Conservation (phyloP, 768 basidiomycete genomes). For the Podaxis sp. region DNA sequence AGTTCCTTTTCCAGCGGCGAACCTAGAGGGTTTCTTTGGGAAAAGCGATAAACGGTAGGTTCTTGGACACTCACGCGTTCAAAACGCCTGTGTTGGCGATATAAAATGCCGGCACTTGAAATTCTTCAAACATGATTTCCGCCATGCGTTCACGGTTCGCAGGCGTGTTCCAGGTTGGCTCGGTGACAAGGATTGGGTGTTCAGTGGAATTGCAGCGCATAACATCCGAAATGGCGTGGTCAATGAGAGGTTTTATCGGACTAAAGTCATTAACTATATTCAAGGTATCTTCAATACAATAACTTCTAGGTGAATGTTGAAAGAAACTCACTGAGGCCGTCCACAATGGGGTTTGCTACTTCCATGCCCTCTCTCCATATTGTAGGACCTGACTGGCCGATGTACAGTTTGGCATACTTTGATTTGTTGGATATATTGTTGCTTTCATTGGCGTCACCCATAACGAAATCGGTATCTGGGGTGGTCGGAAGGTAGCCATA, state of each 20-base stretch:
- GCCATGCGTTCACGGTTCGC: constrained; percentile 94
- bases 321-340: constrained; percentile 72
- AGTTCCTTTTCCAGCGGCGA: constrained; percentile 96
- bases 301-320: neutral
- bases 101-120: constrained; percentile 93
- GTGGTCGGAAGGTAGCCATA: constrained; percentile 70
- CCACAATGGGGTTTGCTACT: constrained; percentile 75
- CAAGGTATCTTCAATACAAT: neutral
- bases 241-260: constrained; percentile 67
- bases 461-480: constrained; percentile 49
- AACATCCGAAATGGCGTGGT: constrained; percentile 71
- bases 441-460: constrained; percentile 47
- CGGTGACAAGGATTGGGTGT: constrained; percentile 91
- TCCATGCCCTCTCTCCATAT: constrained; percentile 93
- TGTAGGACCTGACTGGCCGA: constrained; percentile 87
- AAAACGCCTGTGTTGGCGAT: constrained; percentile 93
- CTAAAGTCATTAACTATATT: constrained; percentile 70
- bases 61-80: constrained; percentile 65
- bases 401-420: constrained; percentile 60
- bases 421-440: constrained; percentile 29
- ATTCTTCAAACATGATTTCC: constrained; percentile 97
- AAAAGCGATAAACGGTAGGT: neutral
- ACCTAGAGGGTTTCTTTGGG: constrained; percentile 44
- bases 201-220: constrained; percentile 78
- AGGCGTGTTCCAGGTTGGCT: constrained; percentile 94